Evolutionary conservation across 139 green algal genomes (phyloP).

Genomic region (Deuterostichococcus epilithicus): DNA sequence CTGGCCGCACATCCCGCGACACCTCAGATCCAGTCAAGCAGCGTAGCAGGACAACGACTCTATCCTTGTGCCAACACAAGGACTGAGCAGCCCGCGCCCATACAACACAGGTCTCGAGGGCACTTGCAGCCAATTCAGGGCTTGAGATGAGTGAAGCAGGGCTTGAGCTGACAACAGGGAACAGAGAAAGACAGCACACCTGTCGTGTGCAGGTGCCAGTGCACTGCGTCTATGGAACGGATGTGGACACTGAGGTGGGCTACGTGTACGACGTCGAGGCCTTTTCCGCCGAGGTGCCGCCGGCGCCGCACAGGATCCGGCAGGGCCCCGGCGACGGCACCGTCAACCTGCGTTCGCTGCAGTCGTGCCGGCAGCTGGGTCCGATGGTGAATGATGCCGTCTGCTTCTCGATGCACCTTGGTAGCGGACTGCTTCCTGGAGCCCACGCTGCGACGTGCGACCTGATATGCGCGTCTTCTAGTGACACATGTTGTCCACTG

Average conservation of each 20-base stretch:
- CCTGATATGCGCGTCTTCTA: too few relatives aligned
- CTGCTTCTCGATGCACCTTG: too few relatives aligned
- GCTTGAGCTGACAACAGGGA: too few relatives aligned
- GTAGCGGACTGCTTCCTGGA: too few relatives aligned
- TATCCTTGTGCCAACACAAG: background rate
- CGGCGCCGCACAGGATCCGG: conserved; percentile 7
- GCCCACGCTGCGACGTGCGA: too few relatives aligned
- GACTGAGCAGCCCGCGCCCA: too few relatives aligned
- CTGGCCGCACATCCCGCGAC: background rate
- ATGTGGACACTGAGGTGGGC: conserved; percentile 19
- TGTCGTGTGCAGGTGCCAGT: background rate
- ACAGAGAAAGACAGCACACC: background rate
- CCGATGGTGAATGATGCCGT: background rate
- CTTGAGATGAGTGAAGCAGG: too few relatives aligned
- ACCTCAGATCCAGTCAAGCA: too few relatives aligned
- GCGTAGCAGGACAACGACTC: too few relatives aligned
- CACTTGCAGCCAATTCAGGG: too few relatives aligned
- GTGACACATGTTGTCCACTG: too few relatives aligned
- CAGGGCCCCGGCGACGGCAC: conserved; percentile 31
- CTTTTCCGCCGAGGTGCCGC: conserved; percentile 13
- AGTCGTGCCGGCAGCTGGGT: background rate
- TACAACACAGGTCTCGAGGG: background rate
- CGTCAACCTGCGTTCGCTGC: conserved; percentile 28
- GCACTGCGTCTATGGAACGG: conserved; percentile 19
- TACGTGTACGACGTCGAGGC: conserved; percentile 29